Percentiles rank a stretch among this genome's conserved stretches.
These are phyloP conservation scores for Naganishia antarctica DNA, from an alignment of 768 basidiomycete species.

Conservation along the genomic window DNA sequence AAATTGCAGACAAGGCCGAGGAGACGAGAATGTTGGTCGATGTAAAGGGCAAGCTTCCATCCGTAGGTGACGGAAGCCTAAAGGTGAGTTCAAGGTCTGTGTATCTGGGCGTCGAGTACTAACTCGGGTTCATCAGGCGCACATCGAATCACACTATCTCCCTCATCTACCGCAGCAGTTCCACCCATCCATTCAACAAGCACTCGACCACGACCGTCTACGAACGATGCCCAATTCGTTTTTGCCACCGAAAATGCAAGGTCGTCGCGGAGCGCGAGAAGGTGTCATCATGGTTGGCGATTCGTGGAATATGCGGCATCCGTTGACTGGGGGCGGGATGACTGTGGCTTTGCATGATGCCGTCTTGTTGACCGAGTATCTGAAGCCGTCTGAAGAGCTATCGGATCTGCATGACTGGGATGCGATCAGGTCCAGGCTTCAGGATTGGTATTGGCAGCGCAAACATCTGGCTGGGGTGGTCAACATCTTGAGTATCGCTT, in stretches of 20 bases:
- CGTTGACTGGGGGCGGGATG: constrained; percentile 97
- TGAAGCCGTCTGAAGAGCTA: constrained; percentile 52
- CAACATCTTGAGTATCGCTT: constrained; percentile 84
- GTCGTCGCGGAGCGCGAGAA: constrained; percentile 53
- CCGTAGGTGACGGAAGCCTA: constrained; percentile 57
- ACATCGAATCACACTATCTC: constrained; percentile 67
- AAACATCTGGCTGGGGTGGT: constrained; percentile 79
- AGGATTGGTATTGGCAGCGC: constrained; percentile 77
- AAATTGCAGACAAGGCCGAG: constrained; percentile 64
- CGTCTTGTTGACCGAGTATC: constrained; percentile 62
- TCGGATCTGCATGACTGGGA: constrained; percentile 50
- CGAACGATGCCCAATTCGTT: constrained; percentile 94
- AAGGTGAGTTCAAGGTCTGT: constrained; percentile 54
- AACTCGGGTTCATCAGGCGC: constrained; percentile 51
- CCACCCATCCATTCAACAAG: constrained; percentile 61
- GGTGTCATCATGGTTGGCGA: constrained; percentile 85
- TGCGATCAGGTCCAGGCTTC: constrained; percentile 53
- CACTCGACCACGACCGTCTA: constrained; percentile 73
- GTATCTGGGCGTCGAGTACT: not conserved
- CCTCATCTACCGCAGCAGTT: constrained; percentile 75
- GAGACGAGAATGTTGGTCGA: constrained; percentile 94
- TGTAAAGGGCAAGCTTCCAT: constrained; percentile 74
- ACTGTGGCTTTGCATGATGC: constrained; percentile 88
- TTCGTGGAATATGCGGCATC: constrained; percentile 99
- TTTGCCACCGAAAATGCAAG: constrained; percentile 72